Evolutionary conservation across 768 basidiomycete species (phyloP), one percentile per base, ranked within the genome.

Genomic region (Auriscalpium microsporum): DNA sequence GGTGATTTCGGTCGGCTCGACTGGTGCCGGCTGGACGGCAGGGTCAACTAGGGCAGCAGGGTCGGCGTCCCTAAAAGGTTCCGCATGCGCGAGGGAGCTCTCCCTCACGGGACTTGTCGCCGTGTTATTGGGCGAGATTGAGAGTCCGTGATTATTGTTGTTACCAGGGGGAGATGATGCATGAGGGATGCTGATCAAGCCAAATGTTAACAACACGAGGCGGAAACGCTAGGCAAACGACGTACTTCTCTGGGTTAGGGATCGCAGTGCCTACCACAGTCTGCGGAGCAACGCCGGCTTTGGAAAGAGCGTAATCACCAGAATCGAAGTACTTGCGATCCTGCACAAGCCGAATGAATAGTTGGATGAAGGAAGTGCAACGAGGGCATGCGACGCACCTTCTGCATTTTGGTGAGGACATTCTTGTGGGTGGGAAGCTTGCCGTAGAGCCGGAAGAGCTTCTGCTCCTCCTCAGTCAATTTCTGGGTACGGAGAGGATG

Each of bases 251-350:
- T 33, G 96, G 94, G 70, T 90, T 94, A n/a, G 96, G 95, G 62
- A 97, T 97, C 37, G 93, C 90, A 9, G 94, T 98, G 33, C 96
- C 96, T 54, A 97, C 92, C 3, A 83, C 78, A 60, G 79, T 89
- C 69, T 91, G 90, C 48, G 90, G 86, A n/a, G 86, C 78, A 48
- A 87, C 85, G 28, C 96, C 89, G 3, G 96, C 96, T 71, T 98
- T 97, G 50, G 92, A 93, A 62, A 99, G 77, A 34, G 94, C 94
- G 67, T 98, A 98, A 70, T 99, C 96, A 56, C 96, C 96, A 54
- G 95, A 98, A 73, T 98, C 96, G 70, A 99, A 99, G 75, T 93
- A 99, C 73, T 98, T 98, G 65, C 96, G 90, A 67, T 99, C 95
- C 94, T 97, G 63, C 4, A 14, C 38, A 28, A 28, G 28, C 28